Evolutionary conservation across 1,284 basidiomycete genomes (phyloP).

Genomic region (Nidula niveotomentosa): DNA sequence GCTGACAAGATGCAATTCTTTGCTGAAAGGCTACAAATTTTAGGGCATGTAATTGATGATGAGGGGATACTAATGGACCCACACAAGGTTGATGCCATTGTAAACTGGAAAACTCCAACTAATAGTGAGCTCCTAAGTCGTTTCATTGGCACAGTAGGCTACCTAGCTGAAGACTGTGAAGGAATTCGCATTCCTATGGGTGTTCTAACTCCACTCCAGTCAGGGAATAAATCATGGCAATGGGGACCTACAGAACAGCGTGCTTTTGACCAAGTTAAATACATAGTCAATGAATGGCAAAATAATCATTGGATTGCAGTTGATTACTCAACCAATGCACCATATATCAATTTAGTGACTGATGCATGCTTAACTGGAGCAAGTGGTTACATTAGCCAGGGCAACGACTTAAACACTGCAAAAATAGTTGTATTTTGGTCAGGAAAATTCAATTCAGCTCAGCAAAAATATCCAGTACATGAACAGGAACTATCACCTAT

Average conservation of each 20-base stretch:
- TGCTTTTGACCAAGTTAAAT: background rate
- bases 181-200: background rate
- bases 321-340: background rate
- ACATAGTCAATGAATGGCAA: slow-evolving; percentile 13
- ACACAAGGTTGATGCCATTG: background rate
- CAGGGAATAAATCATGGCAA: background rate
- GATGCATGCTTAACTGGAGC: slow-evolving; percentile 12
- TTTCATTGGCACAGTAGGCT: background rate
- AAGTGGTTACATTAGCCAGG: slow-evolving; percentile 11
- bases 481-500: slow-evolving; percentile 26
- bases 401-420: slow-evolving; percentile 19
- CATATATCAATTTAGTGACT: background rate
- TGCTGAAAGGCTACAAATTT: background rate
- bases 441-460: slow-evolving; percentile 24
- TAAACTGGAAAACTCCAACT: slow-evolving; percentile 1
- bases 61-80: background rate
- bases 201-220: slow-evolving; percentile 6
- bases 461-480: slow-evolving; percentile 28
- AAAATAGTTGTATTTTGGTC: slow-evolving; percentile 28
- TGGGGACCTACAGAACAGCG: background rate
- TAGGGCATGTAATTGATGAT: background rate
- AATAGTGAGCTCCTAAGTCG: background rate
- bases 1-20: slow-evolving; percentile 17
- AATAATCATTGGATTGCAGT: slow-evolving; percentile 10
- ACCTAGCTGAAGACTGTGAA: background rate